Percentiles rank a stretch among this genome's conserved stretches.
phyloP scores from a whole-genome alignment of 2,329 filamentous ascomycete genomes.

The Monilinia fructigena region DNA sequence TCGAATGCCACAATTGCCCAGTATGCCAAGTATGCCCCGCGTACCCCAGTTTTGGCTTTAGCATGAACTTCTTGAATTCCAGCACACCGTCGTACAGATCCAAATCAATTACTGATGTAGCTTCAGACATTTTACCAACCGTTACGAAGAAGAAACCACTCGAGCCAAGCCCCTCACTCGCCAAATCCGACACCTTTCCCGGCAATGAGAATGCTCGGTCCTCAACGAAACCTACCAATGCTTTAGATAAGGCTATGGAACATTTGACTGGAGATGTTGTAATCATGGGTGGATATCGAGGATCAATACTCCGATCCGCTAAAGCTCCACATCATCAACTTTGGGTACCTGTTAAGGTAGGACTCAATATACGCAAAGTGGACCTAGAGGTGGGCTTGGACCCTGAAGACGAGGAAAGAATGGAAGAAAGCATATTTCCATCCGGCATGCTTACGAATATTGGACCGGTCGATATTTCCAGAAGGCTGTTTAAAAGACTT shows the following conservation, averaged over 20 bases:
- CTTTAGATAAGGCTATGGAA: conserved; percentile 56
- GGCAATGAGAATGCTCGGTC: conserved; percentile 25
- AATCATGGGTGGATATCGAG: conserved; percentile 84
- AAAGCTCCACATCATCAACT: conserved; percentile 80
- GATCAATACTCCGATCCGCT: conserved; percentile 82
- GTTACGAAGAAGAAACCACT: conserved; percentile 30
- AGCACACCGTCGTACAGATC: conserved; percentile 31
- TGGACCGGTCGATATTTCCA: conserved; percentile 86
- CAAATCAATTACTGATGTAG: conserved; percentile 35
- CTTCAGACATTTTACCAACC: conserved; percentile 35
- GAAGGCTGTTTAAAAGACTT: conserved; percentile 75
- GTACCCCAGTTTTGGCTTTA: conserved; percentile 43
- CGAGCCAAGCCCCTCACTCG: conserved; percentile 27
- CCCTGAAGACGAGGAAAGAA: conserved; percentile 76
- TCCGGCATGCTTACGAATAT: conserved; percentile 90
- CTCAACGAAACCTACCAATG: conserved; percentile 28
- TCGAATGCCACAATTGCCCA: conserved; percentile 64
- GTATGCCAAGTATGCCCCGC: conserved; percentile 47
- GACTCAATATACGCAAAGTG: conserved; percentile 85
- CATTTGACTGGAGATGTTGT: conserved; percentile 80
- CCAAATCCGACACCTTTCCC: conserved; percentile 27
- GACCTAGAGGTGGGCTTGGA: conserved; percentile 84
- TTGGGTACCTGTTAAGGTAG: conserved; percentile 93
- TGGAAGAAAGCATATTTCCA: conserved; percentile 79
- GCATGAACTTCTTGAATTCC: conserved; percentile 38